phyloP scores from a whole-genome alignment of 768 basidiomycete species.

The Candolleomyces aberdarensis region DNA sequence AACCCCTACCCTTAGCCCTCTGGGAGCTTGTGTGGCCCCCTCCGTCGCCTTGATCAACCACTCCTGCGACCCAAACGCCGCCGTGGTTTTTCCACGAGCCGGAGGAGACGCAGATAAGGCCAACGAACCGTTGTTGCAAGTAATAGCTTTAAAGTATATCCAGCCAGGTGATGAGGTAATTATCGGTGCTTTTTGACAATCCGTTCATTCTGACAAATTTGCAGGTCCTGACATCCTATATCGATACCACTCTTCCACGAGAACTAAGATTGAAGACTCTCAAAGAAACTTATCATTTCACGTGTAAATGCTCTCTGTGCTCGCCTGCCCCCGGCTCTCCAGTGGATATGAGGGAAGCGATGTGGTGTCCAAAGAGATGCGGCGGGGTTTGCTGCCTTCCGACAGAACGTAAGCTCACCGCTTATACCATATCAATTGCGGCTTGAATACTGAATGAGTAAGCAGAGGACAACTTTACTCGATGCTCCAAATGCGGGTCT shows the following conservation, averaged over 20 bases:
- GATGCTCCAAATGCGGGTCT: conserved; percentile 55
- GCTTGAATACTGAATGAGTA: background rate
- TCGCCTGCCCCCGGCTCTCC: conserved; percentile 6
- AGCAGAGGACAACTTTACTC: conserved; percentile 45
- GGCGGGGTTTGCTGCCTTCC: conserved; percentile 62
- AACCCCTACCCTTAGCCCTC: conserved; percentile 68
- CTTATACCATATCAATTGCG: background rate
- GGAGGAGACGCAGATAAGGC: conserved; percentile 21
- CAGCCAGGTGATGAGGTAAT: conserved; percentile 65
- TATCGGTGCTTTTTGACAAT: background rate
- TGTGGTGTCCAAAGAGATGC: conserved; percentile 69
- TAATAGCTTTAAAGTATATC: conserved; percentile 71
- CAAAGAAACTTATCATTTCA: conserved; percentile 74
- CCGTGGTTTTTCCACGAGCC: conserved; percentile 81
- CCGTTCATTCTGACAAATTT: background rate
- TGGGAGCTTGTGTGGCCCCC: conserved; percentile 86
- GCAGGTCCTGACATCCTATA: conserved; percentile 79
- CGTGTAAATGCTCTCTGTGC: conserved; percentile 68
- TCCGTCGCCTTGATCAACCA: conserved; percentile 82
- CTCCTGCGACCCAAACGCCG: conserved; percentile 84
- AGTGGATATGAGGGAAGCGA: conserved; percentile 64
- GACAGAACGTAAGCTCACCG: conserved; percentile 46
- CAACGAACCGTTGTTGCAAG: conserved; percentile 63
- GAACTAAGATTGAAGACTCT: conserved; percentile 53
- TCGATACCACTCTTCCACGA: conserved; percentile 77